A percentile compares a stretch with the other conserved stretches of the same genome.
phyloP scores from a whole-genome alignment of 495 filamentous ascomycete genomes.

The Penicillium maclennaniae region DNA sequence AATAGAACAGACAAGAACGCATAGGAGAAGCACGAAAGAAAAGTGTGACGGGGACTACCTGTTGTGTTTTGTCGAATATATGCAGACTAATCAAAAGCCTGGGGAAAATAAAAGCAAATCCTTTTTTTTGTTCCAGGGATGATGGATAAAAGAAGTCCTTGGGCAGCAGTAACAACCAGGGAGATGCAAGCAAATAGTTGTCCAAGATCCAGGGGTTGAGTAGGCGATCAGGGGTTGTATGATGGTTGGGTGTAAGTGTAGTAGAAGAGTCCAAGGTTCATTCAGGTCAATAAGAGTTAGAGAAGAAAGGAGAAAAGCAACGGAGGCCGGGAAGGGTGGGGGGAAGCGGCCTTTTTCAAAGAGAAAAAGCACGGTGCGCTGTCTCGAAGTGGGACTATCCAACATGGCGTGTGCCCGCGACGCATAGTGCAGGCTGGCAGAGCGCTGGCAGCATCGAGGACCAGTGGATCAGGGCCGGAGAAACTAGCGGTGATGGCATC shows the following conservation, averaged over 20 bases:
- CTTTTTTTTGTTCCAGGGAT: slow-evolving; percentile 35
- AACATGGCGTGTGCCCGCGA: slow-evolving; percentile 33
- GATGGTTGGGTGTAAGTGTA: slow-evolving; percentile 5
- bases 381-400: slow-evolving; percentile 16
- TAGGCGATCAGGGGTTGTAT: slow-evolving; percentile 5
- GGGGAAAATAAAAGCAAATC: slow-evolving; percentile 37
- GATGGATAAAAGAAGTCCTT: slow-evolving; percentile 24
- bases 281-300: slow-evolving; percentile 14
- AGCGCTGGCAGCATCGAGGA: slow-evolving; percentile 25
- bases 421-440: slow-evolving; percentile 27
- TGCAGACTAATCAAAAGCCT: slow-evolving; percentile 36
- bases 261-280: slow-evolving; percentile 2
- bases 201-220: slow-evolving; percentile 34
- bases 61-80: slow-evolving; percentile 32
- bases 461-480: slow-evolving; percentile 10
- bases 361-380: slow-evolving; percentile 13
- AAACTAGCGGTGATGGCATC: slow-evolving; percentile 31
- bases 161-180: slow-evolving; percentile 25
- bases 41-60: slow-evolving; percentile 46
- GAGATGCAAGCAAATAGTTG: slow-evolving; percentile 15
- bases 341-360: slow-evolving; percentile 31
- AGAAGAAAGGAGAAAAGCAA: slow-evolving; percentile 20
- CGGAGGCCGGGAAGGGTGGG: slow-evolving; percentile 14
- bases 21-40: slow-evolving; percentile 24
- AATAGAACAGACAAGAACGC: slow-evolving; percentile 18